A percentile compares a stretch with the other conserved stretches of the same genome.
Evolutionary conservation across 176 grass and related monocot species (phyloP).

Genomic region (Juncus effusus): DNA sequence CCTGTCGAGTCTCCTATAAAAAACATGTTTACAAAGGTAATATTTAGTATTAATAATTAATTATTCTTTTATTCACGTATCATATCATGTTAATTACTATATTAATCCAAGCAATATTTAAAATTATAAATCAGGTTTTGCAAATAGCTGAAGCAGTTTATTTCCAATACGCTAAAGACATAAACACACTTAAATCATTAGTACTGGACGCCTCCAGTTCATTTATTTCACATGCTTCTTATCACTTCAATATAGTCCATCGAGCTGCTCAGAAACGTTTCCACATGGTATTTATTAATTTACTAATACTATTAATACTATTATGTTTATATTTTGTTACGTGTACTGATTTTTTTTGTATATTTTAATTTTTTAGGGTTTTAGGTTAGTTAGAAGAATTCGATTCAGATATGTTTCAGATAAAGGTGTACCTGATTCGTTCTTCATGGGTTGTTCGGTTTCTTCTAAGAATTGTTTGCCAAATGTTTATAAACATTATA

Average conservation of each 20-base stretch:
- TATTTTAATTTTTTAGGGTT: slow-evolving; percentile 36
- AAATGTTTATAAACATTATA: slow-evolving; percentile 52
- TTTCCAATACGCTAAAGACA: background rate
- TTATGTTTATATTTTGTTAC: slow-evolving; percentile 9
- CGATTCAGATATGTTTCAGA: slow-evolving; percentile 32
- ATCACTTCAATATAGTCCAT: slow-evolving; percentile 8
- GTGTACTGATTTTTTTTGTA: slow-evolving; percentile 17
- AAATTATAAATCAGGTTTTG: slow-evolving; percentile 9
- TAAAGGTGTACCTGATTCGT: slow-evolving; percentile 43
- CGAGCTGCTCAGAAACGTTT: background rate
- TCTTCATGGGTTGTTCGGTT: slow-evolving; percentile 74
- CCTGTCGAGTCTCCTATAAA: slow-evolving; percentile 13
- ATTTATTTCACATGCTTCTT: slow-evolving; percentile 16
- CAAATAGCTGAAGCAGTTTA: slow-evolving; percentile 4
- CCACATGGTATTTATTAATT: slow-evolving; percentile 14
- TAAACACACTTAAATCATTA: no score
- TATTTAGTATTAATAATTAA: slow-evolving; percentile 9
- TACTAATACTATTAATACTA: background rate
- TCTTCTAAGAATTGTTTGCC: slow-evolving; percentile 57
- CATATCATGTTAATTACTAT: no score
- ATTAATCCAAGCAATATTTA: slow-evolving; percentile 7
- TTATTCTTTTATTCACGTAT: background rate
- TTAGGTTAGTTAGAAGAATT: slow-evolving; percentile 45
- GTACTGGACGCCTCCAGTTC: background rate
- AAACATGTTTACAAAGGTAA: slow-evolving; percentile 23